Evolutionary conservation across 768 basidiomycete genomes (phyloP).

Genomic region (Hygrocybe punicea): DNA sequence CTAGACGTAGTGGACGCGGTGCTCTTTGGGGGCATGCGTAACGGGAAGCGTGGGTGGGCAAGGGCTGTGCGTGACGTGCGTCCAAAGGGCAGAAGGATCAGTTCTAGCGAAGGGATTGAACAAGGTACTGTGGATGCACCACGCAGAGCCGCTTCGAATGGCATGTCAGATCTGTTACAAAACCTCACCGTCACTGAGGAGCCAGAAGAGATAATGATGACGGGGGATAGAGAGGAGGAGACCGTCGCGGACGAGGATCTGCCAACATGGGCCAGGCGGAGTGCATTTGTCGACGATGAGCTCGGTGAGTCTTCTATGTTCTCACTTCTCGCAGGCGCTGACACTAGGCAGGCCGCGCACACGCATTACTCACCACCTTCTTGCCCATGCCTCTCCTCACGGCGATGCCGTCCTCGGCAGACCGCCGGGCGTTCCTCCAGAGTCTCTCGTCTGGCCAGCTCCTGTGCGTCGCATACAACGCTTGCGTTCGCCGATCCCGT

Average conservation of each 20-base stretch:
- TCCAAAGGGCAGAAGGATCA: conserved; percentile 9
- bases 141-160: conserved; percentile 54
- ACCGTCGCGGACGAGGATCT: conserved; percentile 67
- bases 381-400: conserved; percentile 55
- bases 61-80: conserved; percentile 29
- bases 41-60: conserved; percentile 47
- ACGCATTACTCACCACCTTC: conserved; percentile 56
- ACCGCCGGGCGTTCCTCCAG: conserved; percentile 44
- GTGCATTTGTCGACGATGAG: conserved; percentile 50
- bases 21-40: conserved; percentile 61
- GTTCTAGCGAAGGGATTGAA: conserved; percentile 38
- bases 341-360: conserved; percentile 52
- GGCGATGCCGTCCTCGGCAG: background rate
- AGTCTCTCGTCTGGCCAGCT: conserved; percentile 73
- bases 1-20: conserved; percentile 78
- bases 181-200: conserved; percentile 32
- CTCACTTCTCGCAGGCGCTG: background rate
- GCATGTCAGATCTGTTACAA: conserved; percentile 42
- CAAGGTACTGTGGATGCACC: conserved; percentile 30
- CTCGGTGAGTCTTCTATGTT: conserved; percentile 45
- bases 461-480: conserved; percentile 78
- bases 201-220: conserved; percentile 49
- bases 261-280: conserved; percentile 73
- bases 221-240: conserved; percentile 28
- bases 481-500: conserved; percentile 71